Evolutionary conservation across 2,329 filamentous ascomycete genomes (phyloP).

Genomic region (Tolypocladium ophioglossoides): DNA sequence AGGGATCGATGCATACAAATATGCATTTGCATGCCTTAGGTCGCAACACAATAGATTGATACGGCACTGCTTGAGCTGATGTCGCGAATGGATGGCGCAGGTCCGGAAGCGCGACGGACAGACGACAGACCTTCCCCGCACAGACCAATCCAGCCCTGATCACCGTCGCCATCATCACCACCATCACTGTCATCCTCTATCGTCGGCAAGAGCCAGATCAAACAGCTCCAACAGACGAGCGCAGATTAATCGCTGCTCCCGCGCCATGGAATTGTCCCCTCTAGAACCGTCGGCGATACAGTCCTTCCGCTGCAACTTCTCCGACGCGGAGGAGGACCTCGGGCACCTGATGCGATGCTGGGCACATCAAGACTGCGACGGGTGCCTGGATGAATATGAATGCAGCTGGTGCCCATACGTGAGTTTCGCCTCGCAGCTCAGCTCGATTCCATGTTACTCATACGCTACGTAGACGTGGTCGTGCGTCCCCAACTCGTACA

Average conservation of each 20-base stretch:
- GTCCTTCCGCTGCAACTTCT: conserved; percentile 19
- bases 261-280: not conserved
- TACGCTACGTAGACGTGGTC: conserved; percentile 32
- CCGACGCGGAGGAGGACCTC: conserved; percentile 15
- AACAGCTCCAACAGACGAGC: not conserved
- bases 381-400: conserved; percentile 30
- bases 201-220: not conserved
- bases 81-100: not conserved
- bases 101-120: not conserved
- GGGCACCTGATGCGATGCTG: conserved; percentile 39
- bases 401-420: conserved; percentile 47
- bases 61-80: not conserved
- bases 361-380: conserved; percentile 35
- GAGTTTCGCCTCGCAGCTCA: not conserved
- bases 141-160: not conserved
- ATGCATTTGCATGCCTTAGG: too few relatives aligned
- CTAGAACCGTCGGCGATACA: not conserved
- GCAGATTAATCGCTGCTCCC: not conserved
- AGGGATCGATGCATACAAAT: too few relatives aligned
- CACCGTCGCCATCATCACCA: not conserved
- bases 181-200: not conserved
- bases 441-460: not conserved
- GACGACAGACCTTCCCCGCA: not conserved
- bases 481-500: conserved; percentile 40
- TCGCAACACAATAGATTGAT: too few relatives aligned